Conservation (phyloP, 768 basidiomycete species). For the Termitomyces sp. region DNA sequence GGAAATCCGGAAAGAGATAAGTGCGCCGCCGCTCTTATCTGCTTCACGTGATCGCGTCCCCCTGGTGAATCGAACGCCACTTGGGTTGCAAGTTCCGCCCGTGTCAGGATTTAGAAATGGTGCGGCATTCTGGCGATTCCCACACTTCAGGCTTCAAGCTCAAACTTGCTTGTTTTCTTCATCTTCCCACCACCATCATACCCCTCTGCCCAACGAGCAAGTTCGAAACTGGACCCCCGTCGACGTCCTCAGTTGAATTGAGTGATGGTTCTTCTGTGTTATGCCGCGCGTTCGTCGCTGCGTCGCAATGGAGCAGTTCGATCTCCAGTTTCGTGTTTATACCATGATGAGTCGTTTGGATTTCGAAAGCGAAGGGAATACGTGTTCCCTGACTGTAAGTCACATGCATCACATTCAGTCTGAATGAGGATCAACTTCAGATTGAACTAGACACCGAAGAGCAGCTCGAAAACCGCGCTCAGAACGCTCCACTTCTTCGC, state of each 20-base stretch:
- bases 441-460: conserved; percentile 46
- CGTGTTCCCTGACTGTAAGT: conserved; percentile 68
- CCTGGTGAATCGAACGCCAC: not conserved
- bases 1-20: too few species aligned
- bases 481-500: conserved; percentile 75
- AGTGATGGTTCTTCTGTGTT: not conserved
- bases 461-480: conserved; percentile 62
- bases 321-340: conserved; percentile 22
- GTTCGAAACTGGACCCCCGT: not conserved
- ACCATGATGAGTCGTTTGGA: conserved; percentile 61
- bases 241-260: not conserved
- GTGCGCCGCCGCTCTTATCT: not conserved
- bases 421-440: not conserved
- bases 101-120: not conserved
- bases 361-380: conserved; percentile 62
- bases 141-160: not conserved
- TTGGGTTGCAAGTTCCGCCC: not conserved
- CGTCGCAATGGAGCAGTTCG: not conserved
- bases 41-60: not conserved
- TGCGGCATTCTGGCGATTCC: not conserved
- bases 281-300: not conserved
- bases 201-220: not conserved
- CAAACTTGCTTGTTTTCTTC: not conserved
- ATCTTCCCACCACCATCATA: not conserved
- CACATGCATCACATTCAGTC: not conserved